Percentiles rank a stretch among this genome's conserved stretches.
Evolutionary conservation across 2,329 filamentous ascomycete genomes (phyloP).

Genomic region (Torrubiella hemipterigena): DNA sequence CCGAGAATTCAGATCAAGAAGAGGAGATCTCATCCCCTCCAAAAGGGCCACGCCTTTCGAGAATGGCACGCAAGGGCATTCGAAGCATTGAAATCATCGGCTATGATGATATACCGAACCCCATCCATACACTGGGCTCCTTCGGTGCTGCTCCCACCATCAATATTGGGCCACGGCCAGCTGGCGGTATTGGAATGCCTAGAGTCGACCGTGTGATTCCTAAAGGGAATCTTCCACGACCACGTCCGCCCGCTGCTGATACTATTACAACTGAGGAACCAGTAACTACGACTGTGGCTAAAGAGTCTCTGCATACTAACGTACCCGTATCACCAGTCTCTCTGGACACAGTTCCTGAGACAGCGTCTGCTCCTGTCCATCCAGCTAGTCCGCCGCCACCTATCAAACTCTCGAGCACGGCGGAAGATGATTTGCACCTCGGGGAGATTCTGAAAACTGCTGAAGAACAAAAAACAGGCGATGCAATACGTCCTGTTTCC

Average conservation of each 20-base stretch:
- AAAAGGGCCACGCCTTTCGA: slow-evolving; percentile 22
- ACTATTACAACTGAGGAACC: background rate
- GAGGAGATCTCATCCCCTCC: background rate
- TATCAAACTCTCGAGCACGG: background rate
- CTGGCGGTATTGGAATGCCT: too few relatives aligned
- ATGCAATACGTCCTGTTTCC: too few relatives aligned
- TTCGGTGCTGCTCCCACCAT: slow-evolving; percentile 9
- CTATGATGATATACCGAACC: too few relatives aligned
- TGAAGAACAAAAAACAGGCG: too few relatives aligned
- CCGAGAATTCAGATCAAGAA: background rate
- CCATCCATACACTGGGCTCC: too few relatives aligned
- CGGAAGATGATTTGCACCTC: too few relatives aligned
- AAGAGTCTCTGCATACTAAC: background rate
- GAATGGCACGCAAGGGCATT: slow-evolving; percentile 27
- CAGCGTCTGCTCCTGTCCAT: too few relatives aligned
- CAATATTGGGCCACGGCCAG: slow-evolving; percentile 4
- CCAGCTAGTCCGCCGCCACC: too few relatives aligned
- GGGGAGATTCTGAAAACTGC: too few relatives aligned
- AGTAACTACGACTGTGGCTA: background rate
- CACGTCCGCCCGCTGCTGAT: background rate
- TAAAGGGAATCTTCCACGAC: too few relatives aligned
- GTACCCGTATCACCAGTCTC: background rate
- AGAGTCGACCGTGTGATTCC: too few relatives aligned
- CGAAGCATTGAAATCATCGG: slow-evolving; percentile 37
- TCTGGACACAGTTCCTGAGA: too few relatives aligned